These are phyloP conservation scores for Solanum medicagineum DNA, from an alignment of 257 asterid genomes.

Conservation along the genomic window DNA sequence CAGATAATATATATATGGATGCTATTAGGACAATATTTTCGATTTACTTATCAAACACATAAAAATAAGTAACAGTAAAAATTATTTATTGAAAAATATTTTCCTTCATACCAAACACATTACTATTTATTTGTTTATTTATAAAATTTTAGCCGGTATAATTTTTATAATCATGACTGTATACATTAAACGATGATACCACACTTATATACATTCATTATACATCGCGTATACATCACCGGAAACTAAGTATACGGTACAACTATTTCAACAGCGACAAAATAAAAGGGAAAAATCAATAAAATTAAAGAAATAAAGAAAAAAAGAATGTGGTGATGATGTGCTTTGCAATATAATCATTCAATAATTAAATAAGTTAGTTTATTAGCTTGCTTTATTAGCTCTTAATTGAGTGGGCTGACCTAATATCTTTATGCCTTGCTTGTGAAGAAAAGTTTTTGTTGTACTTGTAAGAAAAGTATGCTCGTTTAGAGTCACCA, in stretches of 20 bases:
- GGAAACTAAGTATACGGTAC: background rate
- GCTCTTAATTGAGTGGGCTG: constrained; percentile 36
- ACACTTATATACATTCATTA: background rate
- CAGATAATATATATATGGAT: background rate
- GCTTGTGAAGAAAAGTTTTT: constrained; percentile 20
- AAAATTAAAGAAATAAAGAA: background rate
- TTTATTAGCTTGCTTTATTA: constrained; percentile 16
- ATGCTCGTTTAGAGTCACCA: constrained; percentile 34
- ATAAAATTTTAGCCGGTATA: background rate
- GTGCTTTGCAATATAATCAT: background rate
- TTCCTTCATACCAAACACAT: background rate
- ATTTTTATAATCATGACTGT: background rate
- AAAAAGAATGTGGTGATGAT: background rate
- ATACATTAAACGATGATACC: background rate
- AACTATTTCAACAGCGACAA: background rate
- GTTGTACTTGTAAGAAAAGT: constrained; percentile 19
- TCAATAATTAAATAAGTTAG: constrained; percentile 11
- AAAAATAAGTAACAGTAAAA: background rate
- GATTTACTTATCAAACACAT: background rate
- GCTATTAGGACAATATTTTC: background rate
- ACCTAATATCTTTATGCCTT: constrained; percentile 33
- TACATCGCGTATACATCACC: background rate
- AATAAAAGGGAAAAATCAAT: background rate
- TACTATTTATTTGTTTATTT: background rate
- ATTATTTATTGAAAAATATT: background rate